Percentiles rank a stretch among this genome's conserved stretches.
These are phyloP conservation scores for Candida odintsovae DNA, from an alignment of 805 yeast species.

Conservation along the genomic window DNA sequence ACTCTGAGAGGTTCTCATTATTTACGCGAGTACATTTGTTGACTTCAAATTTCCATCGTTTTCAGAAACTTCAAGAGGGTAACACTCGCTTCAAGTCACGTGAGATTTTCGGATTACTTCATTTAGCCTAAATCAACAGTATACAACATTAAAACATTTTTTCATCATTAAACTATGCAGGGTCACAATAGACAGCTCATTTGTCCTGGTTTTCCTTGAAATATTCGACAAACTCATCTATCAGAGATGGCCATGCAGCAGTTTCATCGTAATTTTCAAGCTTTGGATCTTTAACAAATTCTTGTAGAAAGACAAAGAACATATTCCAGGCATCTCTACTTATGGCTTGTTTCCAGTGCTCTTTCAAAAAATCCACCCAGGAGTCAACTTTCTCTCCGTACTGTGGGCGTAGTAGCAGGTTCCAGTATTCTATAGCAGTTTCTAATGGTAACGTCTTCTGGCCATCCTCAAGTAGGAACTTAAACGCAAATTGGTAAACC, in stretches of 20 bases:
- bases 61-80: neutral
- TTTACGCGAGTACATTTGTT: neutral
- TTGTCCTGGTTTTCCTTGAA: constrained; percentile 18
- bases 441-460: constrained; percentile 51
- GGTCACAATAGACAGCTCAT: neutral
- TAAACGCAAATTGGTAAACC: constrained; percentile 70
- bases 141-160: too few species aligned
- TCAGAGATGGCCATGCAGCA: constrained; percentile 88
- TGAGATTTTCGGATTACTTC: neutral
- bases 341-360: constrained; percentile 40
- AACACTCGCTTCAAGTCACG: neutral
- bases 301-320: constrained; percentile 60
- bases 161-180: neutral
- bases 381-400: constrained; percentile 33
- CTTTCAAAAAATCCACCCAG: constrained; percentile 55
- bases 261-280: constrained; percentile 64
- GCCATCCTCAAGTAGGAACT: constrained; percentile 54
- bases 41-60: neutral
- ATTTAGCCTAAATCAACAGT: neutral
- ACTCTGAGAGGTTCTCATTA: neutral
- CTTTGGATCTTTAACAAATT: constrained; percentile 44
- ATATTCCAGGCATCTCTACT: constrained; percentile 82
- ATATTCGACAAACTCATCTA: constrained; percentile 77
- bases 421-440: constrained; percentile 74
- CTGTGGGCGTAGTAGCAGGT: constrained; percentile 42